Evolutionary conservation across 2,329 filamentous ascomycete genomes (phyloP).

Genomic region (Teratosphaeria viscida): DNA sequence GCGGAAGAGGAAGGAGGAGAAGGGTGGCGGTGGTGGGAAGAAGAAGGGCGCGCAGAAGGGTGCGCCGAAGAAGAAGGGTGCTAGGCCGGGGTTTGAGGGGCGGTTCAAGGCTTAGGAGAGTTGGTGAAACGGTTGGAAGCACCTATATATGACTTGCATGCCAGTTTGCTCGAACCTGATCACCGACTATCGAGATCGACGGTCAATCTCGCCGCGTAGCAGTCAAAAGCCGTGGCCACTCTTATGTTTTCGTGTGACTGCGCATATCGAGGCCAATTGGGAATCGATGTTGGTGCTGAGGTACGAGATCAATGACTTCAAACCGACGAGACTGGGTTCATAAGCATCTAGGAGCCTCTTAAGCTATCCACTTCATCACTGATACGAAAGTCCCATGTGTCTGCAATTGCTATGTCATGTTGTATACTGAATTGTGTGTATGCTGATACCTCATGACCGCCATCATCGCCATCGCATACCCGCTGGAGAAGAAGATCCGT

Average conservation of each 20-base stretch:
- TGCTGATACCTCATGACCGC: background rate
- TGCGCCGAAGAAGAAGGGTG: constrained; percentile 42
- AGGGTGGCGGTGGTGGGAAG: constrained; percentile 60
- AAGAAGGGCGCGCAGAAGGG: constrained; percentile 56
- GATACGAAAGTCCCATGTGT: background rate
- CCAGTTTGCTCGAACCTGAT: background rate
- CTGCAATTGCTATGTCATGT: background rate
- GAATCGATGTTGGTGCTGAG: background rate
- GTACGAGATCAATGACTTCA: background rate
- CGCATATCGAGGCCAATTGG: background rate
- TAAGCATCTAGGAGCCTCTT: background rate
- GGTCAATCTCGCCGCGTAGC: background rate
- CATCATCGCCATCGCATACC: background rate
- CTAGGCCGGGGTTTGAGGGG: constrained; percentile 50
- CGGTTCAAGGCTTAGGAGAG: constrained; percentile 47
- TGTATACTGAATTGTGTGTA: background rate
- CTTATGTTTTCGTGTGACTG: no score
- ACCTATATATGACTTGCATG: background rate
- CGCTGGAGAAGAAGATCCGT: background rate
- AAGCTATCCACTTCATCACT: background rate
- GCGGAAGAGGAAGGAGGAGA: constrained; percentile 63
- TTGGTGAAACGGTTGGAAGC: background rate
- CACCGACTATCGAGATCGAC: background rate
- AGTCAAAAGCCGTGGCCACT: background rate
- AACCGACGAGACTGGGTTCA: background rate